Conservation (phyloP, 1,284 basidiomycete genomes). For the Lignosus rhinocerotis region DNA sequence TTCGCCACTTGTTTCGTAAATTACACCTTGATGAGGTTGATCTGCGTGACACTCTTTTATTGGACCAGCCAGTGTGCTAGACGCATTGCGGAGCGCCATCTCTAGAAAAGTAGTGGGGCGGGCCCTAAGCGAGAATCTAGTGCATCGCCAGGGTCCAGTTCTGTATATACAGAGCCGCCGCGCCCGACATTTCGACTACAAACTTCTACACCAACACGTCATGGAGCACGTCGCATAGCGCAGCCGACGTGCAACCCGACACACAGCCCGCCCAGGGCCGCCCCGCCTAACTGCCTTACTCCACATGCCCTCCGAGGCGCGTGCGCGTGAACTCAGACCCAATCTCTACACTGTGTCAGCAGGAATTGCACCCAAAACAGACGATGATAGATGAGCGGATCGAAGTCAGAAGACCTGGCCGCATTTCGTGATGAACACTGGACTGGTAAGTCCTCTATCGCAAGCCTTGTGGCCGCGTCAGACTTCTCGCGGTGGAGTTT, state of each 20-base stretch:
- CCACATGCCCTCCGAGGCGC: no score
- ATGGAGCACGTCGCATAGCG: no score
- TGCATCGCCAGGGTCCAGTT: conserved; percentile 1
- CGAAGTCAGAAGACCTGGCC: background rate
- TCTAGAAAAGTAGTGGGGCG: conserved; percentile 5
- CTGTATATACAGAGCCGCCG: background rate
- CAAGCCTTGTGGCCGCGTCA: background rate
- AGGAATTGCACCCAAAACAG: background rate
- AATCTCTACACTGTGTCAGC: no score
- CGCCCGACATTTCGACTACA: background rate
- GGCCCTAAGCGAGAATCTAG: background rate
- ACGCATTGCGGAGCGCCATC: conserved; percentile 5
- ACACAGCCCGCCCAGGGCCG: no score
- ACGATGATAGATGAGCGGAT: background rate
- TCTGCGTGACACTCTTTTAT: background rate
- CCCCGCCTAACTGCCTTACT: no score
- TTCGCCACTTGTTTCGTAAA: background rate
- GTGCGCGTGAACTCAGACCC: background rate
- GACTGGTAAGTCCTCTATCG: background rate
- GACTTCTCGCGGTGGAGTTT: conserved; percentile 10
- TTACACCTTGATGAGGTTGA: background rate
- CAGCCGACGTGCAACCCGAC: no score
- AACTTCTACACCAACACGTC: background rate
- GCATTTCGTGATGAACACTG: background rate
- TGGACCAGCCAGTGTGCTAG: conserved; percentile 3